Percentiles rank a stretch among this genome's conserved stretches.
Conservation (phyloP, 2,329 filamentous ascomycete genomes). For the Pezicula neosporulosa region DNA sequence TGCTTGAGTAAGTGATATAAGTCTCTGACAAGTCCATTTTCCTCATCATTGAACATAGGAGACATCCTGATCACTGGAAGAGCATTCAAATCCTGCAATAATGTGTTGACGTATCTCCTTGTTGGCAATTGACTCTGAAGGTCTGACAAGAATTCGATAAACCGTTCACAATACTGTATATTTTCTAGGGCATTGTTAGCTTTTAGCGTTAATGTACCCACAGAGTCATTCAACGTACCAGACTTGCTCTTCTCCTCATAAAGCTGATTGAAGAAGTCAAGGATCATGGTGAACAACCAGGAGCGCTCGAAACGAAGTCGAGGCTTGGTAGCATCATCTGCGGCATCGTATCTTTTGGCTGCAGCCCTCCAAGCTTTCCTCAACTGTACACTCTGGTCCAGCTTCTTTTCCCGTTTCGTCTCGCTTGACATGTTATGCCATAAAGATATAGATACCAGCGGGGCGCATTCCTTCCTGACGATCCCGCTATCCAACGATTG, state of each 20-base stretch:
- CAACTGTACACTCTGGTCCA: constrained; percentile 71
- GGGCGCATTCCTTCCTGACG: constrained; percentile 93
- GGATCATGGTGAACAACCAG: constrained; percentile 83
- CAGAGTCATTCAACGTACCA: constrained; percentile 31
- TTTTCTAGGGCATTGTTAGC: constrained; percentile 48
- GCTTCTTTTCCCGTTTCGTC: constrained; percentile 64
- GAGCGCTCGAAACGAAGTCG: constrained; percentile 85
- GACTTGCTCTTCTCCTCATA: constrained; percentile 52
- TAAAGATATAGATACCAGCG: constrained; percentile 88
- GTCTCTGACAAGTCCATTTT: constrained; percentile 76
- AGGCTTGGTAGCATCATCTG: constrained; percentile 75
- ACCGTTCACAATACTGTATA: constrained; percentile 84
- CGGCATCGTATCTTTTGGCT: constrained; percentile 80
- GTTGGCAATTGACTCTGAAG: constrained; percentile 92
- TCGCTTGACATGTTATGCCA: constrained; percentile 92
- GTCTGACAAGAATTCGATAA: constrained; percentile 86
- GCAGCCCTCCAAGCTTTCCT: constrained; percentile 90
- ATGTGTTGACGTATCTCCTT: constrained; percentile 84
- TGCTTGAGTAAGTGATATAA: constrained; percentile 78
- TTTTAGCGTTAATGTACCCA: constrained; percentile 9
- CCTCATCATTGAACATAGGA: constrained; percentile 70
- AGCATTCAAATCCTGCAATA: constrained; percentile 82
- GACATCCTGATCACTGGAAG: constrained; percentile 76
- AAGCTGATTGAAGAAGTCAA: constrained; percentile 77
- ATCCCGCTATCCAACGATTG: constrained; percentile 87